Evolutionary conservation across 1,139 yeast genomes (phyloP).

Genomic region (Pneumocystis oryctolagi): DNA sequence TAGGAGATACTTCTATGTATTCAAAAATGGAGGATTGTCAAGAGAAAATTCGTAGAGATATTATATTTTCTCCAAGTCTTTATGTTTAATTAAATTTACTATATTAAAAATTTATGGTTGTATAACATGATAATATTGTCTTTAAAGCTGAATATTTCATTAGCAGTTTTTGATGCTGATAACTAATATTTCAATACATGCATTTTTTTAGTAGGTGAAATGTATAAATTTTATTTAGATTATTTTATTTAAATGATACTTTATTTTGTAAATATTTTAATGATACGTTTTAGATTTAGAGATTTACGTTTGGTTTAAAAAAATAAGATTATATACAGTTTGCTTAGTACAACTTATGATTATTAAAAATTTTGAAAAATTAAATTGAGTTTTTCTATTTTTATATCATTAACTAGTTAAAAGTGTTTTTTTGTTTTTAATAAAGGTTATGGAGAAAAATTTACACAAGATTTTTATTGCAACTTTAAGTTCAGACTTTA

Average conservation of each 20-base stretch:
- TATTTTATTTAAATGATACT: background rate
- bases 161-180: background rate
- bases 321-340: background rate
- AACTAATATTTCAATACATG: background rate
- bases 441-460: background rate
- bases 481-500: conserved; percentile 57
- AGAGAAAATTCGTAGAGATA: conserved; percentile 87
- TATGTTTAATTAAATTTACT: conserved; percentile 37
- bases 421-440: background rate
- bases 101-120: background rate
- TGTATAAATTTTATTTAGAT: background rate
- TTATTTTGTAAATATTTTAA: background rate
- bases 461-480: conserved; percentile 52
- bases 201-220: background rate
- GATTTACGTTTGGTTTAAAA: background rate
- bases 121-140: conserved; percentile 5
- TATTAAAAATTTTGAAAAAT: background rate
- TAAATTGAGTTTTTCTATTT: background rate
- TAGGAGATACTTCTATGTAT: conserved; percentile 81
- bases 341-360: background rate
- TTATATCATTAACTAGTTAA: background rate
- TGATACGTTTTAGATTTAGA: background rate
- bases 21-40: conserved; percentile 85
- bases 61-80: conserved; percentile 90
- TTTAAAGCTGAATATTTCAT: background rate